Evolutionary conservation across 176 grass and related monocot species (phyloP).

Genomic region (Pontederia paniculata): DNA sequence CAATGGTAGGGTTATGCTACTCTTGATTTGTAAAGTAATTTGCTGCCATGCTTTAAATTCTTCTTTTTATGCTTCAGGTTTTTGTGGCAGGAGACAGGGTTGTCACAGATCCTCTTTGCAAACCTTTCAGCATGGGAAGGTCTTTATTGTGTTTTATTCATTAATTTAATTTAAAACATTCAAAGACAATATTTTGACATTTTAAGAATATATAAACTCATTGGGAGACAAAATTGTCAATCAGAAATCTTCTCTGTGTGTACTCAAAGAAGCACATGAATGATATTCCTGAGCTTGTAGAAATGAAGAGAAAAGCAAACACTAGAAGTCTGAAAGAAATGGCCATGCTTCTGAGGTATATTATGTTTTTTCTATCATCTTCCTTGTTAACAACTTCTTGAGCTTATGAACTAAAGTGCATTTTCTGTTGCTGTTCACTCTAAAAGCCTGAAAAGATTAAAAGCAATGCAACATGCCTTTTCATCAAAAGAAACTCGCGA

Average conservation of each 20-base stretch:
- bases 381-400: not conserved
- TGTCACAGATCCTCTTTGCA: constrained; percentile 83
- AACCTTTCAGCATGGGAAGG: constrained; percentile 99
- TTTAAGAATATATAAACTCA: not conserved
- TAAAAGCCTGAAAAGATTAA: too few relatives aligned
- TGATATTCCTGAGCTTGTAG: constrained; percentile 76
- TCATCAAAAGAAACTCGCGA: too few relatives aligned
- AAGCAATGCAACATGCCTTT: too few relatives aligned
- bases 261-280: constrained; percentile 99
- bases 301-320: constrained; percentile 94
- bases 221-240: not conserved
- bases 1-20: constrained; percentile 45
- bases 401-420: not conserved
- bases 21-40: constrained; percentile 17
- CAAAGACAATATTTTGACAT: not conserved
- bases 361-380: constrained; percentile 9
- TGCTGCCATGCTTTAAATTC: constrained; percentile 20
- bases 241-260: constrained; percentile 90
- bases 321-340: constrained; percentile 97
- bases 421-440: not conserved
- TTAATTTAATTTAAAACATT: not conserved
- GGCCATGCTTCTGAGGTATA: constrained; percentile 90
- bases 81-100: constrained; percentile 95
- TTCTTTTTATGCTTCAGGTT: constrained; percentile 43
- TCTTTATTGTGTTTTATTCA: constrained; percentile 18